Evolutionary conservation across 768 basidiomycete species (phyloP).

Genomic region (Mycena belliarum): DNA sequence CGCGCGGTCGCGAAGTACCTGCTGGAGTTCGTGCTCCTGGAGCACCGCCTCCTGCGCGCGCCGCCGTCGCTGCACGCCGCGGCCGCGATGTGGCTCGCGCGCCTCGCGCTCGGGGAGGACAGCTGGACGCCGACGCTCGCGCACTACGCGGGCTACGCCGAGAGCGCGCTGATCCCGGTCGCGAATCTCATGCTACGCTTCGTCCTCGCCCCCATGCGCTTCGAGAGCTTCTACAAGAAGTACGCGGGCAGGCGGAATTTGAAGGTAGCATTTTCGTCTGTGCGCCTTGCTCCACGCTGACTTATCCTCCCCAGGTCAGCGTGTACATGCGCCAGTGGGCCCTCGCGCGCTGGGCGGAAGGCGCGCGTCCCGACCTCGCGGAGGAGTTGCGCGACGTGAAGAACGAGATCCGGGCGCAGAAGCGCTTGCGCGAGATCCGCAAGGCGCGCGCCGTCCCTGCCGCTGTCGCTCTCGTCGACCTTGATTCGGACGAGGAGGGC

Average conservation of each 20-base stretch:
- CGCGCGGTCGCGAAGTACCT: constrained; percentile 91
- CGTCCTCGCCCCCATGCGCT: constrained; percentile 67
- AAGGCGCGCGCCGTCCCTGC: neutral
- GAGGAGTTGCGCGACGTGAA: constrained; percentile 47
- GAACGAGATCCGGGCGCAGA: constrained; percentile 30
- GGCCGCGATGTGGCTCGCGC: constrained; percentile 82
- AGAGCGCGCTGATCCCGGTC: constrained; percentile 74
- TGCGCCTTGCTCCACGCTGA: neutral
- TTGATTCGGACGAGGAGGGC: too few species aligned
- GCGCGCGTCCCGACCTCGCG: constrained; percentile 40
- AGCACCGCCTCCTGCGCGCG: constrained; percentile 72
- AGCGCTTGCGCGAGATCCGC: neutral
- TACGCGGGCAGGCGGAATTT: constrained; percentile 83
- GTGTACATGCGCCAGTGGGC: constrained; percentile 72
- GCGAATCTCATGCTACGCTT: constrained; percentile 91
- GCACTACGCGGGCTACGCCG: constrained; percentile 85
- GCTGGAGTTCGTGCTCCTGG: constrained; percentile 81
- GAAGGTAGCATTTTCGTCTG: constrained; percentile 54
- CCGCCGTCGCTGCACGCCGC: constrained; percentile 83
- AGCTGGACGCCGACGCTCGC: constrained; percentile 82
- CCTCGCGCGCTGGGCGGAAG: constrained; percentile 54
- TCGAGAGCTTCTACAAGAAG: constrained; percentile 85
- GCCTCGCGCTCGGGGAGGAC: constrained; percentile 74
- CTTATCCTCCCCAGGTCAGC: constrained; percentile 45
- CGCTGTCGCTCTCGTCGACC: too few species aligned